Evolutionary conservation across 805 yeast genomes (phyloP), one percentile per base, ranked within the genome.

Genomic region (Candida sphagnicola): DNA sequence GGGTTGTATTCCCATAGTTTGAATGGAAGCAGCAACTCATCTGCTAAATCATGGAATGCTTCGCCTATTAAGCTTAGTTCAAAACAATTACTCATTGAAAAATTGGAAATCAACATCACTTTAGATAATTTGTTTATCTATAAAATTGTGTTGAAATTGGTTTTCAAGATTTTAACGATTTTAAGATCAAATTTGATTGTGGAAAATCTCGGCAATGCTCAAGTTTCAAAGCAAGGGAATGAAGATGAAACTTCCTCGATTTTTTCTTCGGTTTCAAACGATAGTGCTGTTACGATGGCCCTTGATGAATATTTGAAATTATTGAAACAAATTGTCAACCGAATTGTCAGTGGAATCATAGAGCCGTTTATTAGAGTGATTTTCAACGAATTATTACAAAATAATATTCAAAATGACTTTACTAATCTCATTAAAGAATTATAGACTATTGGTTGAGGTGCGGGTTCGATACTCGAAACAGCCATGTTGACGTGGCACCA

Each of bases 11-110:
- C 5, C 10, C 24, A 21, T 21, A 21, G 6, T 8, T 10, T 28
- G n/a, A 31, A 21, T 34, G 36, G 34, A 8, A 39, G 32, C 24
- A 14, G 30, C 8, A 8, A 30, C 10, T 28, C 37, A 11, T 34
- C 37, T 12, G 19, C 24, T 23, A 15, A 18, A 25, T 14, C 42
- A 4, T 24, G 36, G 30, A 53, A 50, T 41, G 42, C 50, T 14
- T 65, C 72, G 13, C 74, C 74, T 12, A 66, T 67, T 33, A 57
- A 59, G 42, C 48, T 68, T 38, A 65, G 56, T 39, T 62, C 72
- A 13, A 56, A 58, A 28, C 74, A 69, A 39, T 54, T 69, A 30
- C 54, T 65, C 28, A 66, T 69, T 16, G 74, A 69, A 41, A 69
- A 68, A 48, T 51, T 69, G 30, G 74, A 69, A 43, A 64, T 68